phyloP scores from a whole-genome alignment of 192 early-diverging fungal genomes.

The Podila verticillata region DNA sequence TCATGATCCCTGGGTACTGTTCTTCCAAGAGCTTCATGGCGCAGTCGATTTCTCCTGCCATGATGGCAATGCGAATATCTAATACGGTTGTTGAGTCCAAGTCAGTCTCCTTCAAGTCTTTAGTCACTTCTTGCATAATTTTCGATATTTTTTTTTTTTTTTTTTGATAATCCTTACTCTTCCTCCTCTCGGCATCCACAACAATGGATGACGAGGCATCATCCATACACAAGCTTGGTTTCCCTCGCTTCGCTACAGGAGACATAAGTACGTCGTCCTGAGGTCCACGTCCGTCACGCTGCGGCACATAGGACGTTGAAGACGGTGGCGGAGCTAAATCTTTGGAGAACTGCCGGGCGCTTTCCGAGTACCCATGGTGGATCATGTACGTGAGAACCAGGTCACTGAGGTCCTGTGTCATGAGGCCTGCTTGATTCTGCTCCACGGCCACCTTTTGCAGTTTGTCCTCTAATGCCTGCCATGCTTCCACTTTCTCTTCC shows the following conservation, averaged over 20 bases:
- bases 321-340: constrained; percentile 20
- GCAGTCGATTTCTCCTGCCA: constrained; percentile 77
- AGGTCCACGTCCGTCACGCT: background rate
- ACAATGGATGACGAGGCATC: constrained; percentile 1
- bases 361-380: constrained; percentile 84
- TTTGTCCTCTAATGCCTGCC: constrained; percentile 46
- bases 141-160: no score
- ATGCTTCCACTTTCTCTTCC: constrained; percentile 58
- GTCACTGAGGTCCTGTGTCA: constrained; percentile 58
- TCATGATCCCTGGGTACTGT: constrained; percentile 75
- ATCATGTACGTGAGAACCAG: constrained; percentile 85
- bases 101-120: background rate
- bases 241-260: background rate
- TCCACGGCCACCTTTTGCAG: constrained; percentile 12
- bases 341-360: constrained; percentile 74
- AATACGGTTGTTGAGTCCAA: background rate
- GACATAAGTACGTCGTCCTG: background rate
- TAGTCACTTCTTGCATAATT: background rate
- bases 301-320: background rate
- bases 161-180: constrained; percentile 18
- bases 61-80: constrained; percentile 62
- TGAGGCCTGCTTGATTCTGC: constrained; percentile 16
- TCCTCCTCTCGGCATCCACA: constrained; percentile 29
- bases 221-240: background rate
- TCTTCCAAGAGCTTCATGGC: constrained; percentile 75